Evolutionary conservation across 1,139 yeast species (phyloP), one percentile per base, ranked within the genome.

Genomic region (Zygosaccharomyces sapae): DNA sequence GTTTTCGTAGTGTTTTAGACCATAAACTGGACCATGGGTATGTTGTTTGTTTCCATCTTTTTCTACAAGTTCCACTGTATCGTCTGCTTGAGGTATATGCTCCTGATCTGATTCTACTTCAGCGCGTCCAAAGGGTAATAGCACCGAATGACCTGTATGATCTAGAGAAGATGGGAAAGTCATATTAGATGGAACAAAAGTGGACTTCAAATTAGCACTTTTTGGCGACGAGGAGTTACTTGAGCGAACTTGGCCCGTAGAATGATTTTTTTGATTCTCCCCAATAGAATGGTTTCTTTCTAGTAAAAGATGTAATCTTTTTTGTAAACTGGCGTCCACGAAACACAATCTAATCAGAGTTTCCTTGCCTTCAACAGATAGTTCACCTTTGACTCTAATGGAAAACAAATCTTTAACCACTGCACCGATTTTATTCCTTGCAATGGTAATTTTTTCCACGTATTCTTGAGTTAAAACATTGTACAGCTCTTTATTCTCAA

Each of bases 291-390:
- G 13, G 38, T 61, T 56, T 36, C 62, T 63, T 35, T 65, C 60
- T 9, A 73, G 77, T 50, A 83, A 70, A 53, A 84, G 67, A 50
- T 74, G 73, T 36, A 83, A 61, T 1, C 86, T 87, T 56, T 80
- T 81, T 54, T 81, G 85, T 45, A 85, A 73, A 8, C 89, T 79
- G 7, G 84, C 78, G 63, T 84, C 89, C 47, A 84, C 72, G 51
- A 80, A 76, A 49, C 86, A 80, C 53, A 84, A 76, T 54, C 88
- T 71, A 33, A 85, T 74, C 46, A 85, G 69, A 0, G 87, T 80
- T 58, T 84, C 94, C 58, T 84, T 84, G 8, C 90, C 92, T 55
- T 83, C 85, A 3, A 80, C 58, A 49, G 73, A 79, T 55, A 85
- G 70, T 51, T 75, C 71, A 25, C 76, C 75, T 42, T 74, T 71